Conservation (phyloP, 257 asterid genomes). For the Nicotiana obtusifolia region DNA sequence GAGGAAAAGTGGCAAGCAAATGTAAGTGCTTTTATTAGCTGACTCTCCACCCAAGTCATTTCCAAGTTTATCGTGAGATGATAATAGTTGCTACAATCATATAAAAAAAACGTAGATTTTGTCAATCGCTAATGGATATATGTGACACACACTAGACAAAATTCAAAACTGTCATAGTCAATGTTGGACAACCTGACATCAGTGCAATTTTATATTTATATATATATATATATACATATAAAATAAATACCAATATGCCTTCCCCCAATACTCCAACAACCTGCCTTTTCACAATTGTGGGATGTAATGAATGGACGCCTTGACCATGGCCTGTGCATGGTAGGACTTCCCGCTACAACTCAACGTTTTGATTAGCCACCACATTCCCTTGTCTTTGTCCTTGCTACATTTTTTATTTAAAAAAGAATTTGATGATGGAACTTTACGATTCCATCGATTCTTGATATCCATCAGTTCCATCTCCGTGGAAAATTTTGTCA, state of each 20-base stretch:
- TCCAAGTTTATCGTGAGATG: not conserved
- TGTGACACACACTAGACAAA: no score
- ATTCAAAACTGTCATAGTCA: not conserved
- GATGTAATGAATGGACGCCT: not conserved
- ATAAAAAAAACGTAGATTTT: not conserved
- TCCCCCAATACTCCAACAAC: not conserved
- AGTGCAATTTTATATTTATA: no score
- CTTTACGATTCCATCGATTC: constrained; percentile 42
- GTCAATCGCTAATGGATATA: not conserved
- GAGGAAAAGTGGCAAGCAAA: not conserved
- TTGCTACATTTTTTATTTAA: not conserved
- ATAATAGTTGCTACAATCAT: not conserved
- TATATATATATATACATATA: no score
- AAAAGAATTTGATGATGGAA: constrained; percentile 11
- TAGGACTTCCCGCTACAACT: constrained; percentile 42
- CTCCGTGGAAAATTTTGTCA: constrained; percentile 32
- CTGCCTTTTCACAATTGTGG: not conserved
- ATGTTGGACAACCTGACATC: not conserved
- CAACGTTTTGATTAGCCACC: constrained; percentile 46
- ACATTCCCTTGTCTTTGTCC: constrained; percentile 16
- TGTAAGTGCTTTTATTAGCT: not conserved
- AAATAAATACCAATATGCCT: no score
- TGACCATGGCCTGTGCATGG: constrained; percentile 8
- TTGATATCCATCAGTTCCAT: constrained; percentile 48
- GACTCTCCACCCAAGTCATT: not conserved